Base-by-base conservation (phyloP, 2,329 filamentous ascomycete genomes). In the Gnomoniopsis smithogilvyi region DNA sequence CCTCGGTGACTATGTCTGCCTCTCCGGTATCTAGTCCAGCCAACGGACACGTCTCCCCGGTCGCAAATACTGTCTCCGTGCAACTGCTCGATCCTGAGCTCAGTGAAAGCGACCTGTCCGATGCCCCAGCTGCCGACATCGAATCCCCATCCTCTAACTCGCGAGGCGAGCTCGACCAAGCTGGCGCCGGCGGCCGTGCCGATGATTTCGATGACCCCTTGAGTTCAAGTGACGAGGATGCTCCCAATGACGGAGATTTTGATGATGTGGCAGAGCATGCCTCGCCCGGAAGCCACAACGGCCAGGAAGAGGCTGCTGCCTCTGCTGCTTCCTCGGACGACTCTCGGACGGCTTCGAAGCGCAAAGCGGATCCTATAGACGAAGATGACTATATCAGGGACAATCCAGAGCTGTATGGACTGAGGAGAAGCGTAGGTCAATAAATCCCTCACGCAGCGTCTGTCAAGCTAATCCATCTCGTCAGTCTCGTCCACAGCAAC, bases 401-500 rank as follows among this genome's bases (percentile, higher is more conserved):
- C 69, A 96, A 99, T 69, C 95, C 95, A 48, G 92, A 96, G 75
- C 80, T 99, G 10, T 99, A 98, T 78, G 95, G 95, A 51, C 81
- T 99, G 66, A 87, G 95, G 67, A 86, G 95, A 77, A 99, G 95
- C 78, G 93, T 95, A 87, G 63, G 60, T 62, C 24, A 41, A 11
- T 24, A 33, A 34, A 15, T 17, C 22, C 41, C 24, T 38, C 22
- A 15, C 30, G 8, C 19, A 17, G 8, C 46, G 33, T 12, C 19
- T 48, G 45, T 22, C 12, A 34, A 36, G 58, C 60, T 62, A 49
- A 62, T 26, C 50, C 46, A 7, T 38, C 24, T 43, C 33, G 10
- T n/a, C 65, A 86, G 82, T 81, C 80, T 58, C 82, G 83, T 56
- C 81, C 83, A 48, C 78, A 78, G 58, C 82, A 84, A 66, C 78